Base-by-base conservation (phyloP, 495 filamentous ascomycete species). In the Hypoxylon fragiforme region DNA sequence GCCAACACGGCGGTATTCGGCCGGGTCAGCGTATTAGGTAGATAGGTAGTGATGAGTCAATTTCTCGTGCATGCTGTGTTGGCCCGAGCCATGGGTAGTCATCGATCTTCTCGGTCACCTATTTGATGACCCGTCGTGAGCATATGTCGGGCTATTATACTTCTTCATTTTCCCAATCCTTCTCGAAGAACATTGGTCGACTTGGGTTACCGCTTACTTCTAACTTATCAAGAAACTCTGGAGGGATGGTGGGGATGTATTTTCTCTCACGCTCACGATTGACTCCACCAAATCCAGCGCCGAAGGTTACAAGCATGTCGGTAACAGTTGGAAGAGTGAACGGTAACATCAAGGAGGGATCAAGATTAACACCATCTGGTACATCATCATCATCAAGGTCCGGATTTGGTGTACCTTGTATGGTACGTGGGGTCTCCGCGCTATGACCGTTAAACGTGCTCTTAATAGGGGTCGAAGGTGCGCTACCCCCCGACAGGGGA, bases 251-350 rank as follows among this genome's bases (percentile, higher is more conserved):
- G 3, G 94, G 94, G n/a, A 95, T 92, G 63, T 97, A 99, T 71
- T 95, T 96, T 49, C 90, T 78, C 66, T 94, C 94, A 36, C 91
- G 78, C 68, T 99, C 94, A 44, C 86, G 80, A 69, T 99, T 96
- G 20, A 92, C 77, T 0, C 94, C 94, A 3, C 94, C 94, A 57
- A 96, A 90, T 9, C 94, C 94, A 20, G 95, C 92, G 7, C 94
- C 94, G 63, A 94, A 99, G 57, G 83, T 91, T 30, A 99, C 80
- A 54, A 96, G 77, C 94, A 99, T 97, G 68, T 97, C 94, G 12
- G 92, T 96, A 51, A 91, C 95, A 3, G 94, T 96, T 0, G 94
- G 94, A 15, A 99, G 77, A 24, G 86, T 86, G 67, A 99, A 99
- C 0, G 95, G 95, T 19, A 99, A 81, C 81, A 96, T 96, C 31